Base-by-base conservation (phyloP, 495 filamentous ascomycete genomes). In the Hyaloscypha variabilis region DNA sequence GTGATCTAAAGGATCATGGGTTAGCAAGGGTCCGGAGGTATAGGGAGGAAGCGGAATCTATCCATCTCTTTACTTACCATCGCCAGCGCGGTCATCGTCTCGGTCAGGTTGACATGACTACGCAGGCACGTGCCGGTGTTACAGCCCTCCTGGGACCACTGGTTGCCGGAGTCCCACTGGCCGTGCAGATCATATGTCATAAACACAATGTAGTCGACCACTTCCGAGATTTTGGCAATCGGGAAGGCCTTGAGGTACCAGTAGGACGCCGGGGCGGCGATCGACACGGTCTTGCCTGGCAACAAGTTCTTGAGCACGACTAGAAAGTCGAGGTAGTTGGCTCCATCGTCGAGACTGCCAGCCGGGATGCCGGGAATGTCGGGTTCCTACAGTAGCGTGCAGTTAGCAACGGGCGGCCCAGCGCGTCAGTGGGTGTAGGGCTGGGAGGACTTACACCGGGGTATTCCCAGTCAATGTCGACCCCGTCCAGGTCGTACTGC, bases 111-210 rank as follows among this genome's bases (percentile, higher is more conserved):
- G 30, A 34, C 30, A 34, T 34, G 30, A 34, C 30, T 34, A 34
- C 30, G 30, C 5, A 34, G 4, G 30, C 30, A 34, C 11, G 5
- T 34, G 4, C 30, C 30, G 11, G 30, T 5, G 11, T 4, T 11
- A 11, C 30, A 34, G 4, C 11, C 5, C 5, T 34, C 30, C 5
- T 34, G 11, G 11, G 30, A 4, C 5, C 11, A 5, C 4, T 4
- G 30, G 30, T 34, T 34, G 5, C 30, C 30, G 4, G 30, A 4
- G 11, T 34, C 30, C 30, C 30, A 34, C 11, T 34, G 30, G 11
- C 30, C 30, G 11, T 78, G 77, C 0, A 79, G 55, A 53, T 78
- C 77, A 31, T 79, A 78, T 0, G 75, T 75, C 76, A 80, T 79
- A 57, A 66, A 75, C 0, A 75, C 60, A 46, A 78, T 73, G 51